Evolutionary conservation across 306 rosid species (phyloP), one percentile per base, ranked within the genome.

Genomic region (Rosa chinensis): DNA sequence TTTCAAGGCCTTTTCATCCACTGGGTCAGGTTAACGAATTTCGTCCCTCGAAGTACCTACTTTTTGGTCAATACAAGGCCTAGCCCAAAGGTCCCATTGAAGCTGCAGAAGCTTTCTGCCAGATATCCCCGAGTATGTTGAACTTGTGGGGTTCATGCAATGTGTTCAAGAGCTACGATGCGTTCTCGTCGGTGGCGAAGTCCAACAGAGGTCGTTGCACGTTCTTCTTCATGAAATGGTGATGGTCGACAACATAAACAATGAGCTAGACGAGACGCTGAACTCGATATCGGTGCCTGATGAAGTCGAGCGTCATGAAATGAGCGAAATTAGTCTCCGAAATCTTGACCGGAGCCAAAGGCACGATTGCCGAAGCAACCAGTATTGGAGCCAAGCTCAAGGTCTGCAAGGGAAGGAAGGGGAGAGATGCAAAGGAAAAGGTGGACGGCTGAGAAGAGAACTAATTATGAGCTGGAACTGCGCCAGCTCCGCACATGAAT

Each of bases 261-360:
- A 91, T 2, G 97, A 90, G 79, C 90, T 92, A 7, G 98, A 93
- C n/a, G 97, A 90, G 10, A 93, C 92, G 77, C 95, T 93, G 83
- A 90, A 90, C 61, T 91, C 94, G 7, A 93, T 83, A 48, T 91
- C 92, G 4, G 83, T 7, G 32, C 32, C 86, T 84, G 0, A 95
- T 85, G 85, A 93, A 93, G 68, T 91, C 97, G 2, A 93, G 93
- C 42, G 98, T 93, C 83, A 93, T 25, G 2, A 92, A 61, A 52
- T 82, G 84, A n/a, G 78, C 77, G 21, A 85, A 87, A 40, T 74
- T 77, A 10, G 82, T 28, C 44, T 82, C 49, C 44, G 85, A 76
- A n/a, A 85, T 68, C 66, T 59, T 10, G 44, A 80, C 64, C 52
- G 70, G 62, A 10, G 85, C 75, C 45, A 48, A 86, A 20, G 56